A percentile compares a stretch with the other conserved stretches of the same genome.
Conservation (phyloP, 2,329 filamentous ascomycete species). For the Penicillium rolfsii region DNA sequence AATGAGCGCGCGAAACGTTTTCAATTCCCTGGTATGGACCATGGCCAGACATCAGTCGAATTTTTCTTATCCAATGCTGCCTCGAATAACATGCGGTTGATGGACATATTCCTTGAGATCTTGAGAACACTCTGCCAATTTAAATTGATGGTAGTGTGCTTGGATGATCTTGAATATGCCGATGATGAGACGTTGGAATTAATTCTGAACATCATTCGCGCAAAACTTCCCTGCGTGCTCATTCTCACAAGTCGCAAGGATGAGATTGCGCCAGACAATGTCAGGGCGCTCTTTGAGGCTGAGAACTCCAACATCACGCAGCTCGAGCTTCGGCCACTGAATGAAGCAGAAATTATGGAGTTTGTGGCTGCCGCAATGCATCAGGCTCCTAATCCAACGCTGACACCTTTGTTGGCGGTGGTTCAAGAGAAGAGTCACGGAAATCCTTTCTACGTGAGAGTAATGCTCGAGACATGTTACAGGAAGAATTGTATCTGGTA, state of each 20-base stretch:
- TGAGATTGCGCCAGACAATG: slow-evolving; percentile 58
- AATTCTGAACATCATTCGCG: slow-evolving; percentile 76
- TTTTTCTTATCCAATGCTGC: slow-evolving; percentile 46
- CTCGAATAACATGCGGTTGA: slow-evolving; percentile 67
- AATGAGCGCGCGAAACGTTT: slow-evolving; percentile 36
- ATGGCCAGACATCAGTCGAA: slow-evolving; percentile 42
- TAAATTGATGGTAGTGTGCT: slow-evolving; percentile 83
- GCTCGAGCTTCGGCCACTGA: slow-evolving; percentile 72
- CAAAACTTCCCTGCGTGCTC: slow-evolving; percentile 78
- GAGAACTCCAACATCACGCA: slow-evolving; percentile 65
- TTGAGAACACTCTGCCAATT: slow-evolving; percentile 78
- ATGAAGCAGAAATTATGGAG: slow-evolving; percentile 76
- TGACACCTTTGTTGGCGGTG: slow-evolving; percentile 77
- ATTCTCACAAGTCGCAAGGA: slow-evolving; percentile 76
- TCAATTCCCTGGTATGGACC: slow-evolving; percentile 39
- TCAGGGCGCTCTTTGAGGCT: slow-evolving; percentile 46
- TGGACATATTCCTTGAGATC: slow-evolving; percentile 87
- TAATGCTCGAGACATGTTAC: slow-evolving; percentile 86
- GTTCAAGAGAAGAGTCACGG: slow-evolving; percentile 87
- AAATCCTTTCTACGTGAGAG: slow-evolving; percentile 87
- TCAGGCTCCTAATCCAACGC: slow-evolving; percentile 67
- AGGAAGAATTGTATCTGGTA: slow-evolving; percentile 89
- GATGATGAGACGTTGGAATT: slow-evolving; percentile 86
- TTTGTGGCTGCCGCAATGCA: slow-evolving; percentile 84
- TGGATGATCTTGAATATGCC: slow-evolving; percentile 90